Conservation (phyloP, 176 grass and related monocot species). For the Luzula sylvatica region DNA sequence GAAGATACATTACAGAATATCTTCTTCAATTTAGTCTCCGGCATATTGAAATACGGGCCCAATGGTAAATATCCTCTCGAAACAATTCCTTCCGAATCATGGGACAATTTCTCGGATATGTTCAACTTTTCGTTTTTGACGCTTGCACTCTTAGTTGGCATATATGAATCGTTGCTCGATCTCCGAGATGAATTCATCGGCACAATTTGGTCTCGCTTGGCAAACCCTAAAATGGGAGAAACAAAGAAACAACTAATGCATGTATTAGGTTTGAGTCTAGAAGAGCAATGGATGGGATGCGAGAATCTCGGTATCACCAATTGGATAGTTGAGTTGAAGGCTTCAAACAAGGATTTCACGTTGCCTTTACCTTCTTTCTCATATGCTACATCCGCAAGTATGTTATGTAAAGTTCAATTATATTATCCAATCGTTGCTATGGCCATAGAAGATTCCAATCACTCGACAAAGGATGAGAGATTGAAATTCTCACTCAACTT, state of each 20-base stretch:
- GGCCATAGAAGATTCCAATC: constrained; percentile 27
- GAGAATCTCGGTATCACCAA: constrained; percentile 59
- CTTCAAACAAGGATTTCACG: constrained; percentile 1
- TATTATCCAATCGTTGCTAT: constrained; percentile 63
- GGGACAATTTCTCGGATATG: constrained; percentile 21
- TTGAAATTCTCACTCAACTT: constrained; percentile 66
- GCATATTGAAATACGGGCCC: constrained; percentile 41
- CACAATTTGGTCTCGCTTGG: constrained; percentile 16
- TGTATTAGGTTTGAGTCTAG: constrained; percentile 38
- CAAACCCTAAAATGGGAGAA: constrained; percentile 1
- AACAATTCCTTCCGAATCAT: constrained; percentile 19
- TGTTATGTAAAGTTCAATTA: constrained; percentile 62
- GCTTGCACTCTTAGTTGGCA: constrained; percentile 43
- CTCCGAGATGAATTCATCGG: constrained; percentile 29
- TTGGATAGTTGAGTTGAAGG: constrained; percentile 39
- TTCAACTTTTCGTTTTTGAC: constrained; percentile 43
- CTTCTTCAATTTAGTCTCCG: constrained; percentile 36
- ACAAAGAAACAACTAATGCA: constrained; percentile 36
- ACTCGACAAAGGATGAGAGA: constrained; percentile 35
- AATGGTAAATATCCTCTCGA: constrained; percentile 22
- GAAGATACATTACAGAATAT: constrained; percentile 19
- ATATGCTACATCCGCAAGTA: constrained; percentile 37
- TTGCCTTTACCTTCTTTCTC: constrained; percentile 31
- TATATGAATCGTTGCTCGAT: constrained; percentile 42
- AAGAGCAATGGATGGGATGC: constrained; percentile 72